These are phyloP conservation scores for Dioscorea zingiberensis DNA, from an alignment of 106 monocot genomes.

Conservation along the genomic window DNA sequence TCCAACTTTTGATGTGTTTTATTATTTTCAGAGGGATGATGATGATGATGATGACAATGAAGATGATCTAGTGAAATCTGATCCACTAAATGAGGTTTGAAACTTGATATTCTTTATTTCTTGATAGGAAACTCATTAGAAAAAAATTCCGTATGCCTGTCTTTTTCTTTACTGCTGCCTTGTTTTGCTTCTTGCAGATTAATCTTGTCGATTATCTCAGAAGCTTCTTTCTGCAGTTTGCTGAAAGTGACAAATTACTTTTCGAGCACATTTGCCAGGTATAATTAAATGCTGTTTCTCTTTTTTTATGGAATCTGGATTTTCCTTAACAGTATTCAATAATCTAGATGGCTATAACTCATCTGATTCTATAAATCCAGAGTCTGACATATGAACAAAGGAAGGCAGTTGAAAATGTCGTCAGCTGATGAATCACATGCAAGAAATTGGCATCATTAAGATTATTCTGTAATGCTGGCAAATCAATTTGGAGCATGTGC, in stretches of 20 bases:
- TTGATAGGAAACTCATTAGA: neutral
- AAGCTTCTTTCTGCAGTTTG: conserved; percentile 46
- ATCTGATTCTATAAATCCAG: conserved; percentile 14
- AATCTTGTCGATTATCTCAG: conserved; percentile 56
- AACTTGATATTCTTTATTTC: neutral
- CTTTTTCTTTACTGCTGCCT: neutral
- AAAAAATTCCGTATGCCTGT: neutral
- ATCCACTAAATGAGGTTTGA: conserved; percentile 87
- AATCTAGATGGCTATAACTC: neutral
- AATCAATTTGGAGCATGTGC: no score
- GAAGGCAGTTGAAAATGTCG: conserved; percentile 25
- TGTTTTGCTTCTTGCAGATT: conserved; percentile 42
- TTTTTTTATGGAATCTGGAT: neutral
- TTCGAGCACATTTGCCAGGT: conserved; percentile 82
- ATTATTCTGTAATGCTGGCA: no score
- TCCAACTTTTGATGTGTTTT: neutral
- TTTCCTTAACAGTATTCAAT: neutral
- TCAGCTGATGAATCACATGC: conserved; percentile 12
- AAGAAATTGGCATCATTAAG: no score
- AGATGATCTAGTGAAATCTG: conserved; percentile 58
- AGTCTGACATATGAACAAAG: conserved; percentile 28
- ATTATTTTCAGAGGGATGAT: conserved; percentile 18
- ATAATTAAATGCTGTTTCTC: neutral
- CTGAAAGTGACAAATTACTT: conserved; percentile 33
- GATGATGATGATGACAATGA: conserved; percentile 51